Base-by-base conservation (phyloP, 2,329 filamentous ascomycete genomes). In the Pezicula carpinea region DNA sequence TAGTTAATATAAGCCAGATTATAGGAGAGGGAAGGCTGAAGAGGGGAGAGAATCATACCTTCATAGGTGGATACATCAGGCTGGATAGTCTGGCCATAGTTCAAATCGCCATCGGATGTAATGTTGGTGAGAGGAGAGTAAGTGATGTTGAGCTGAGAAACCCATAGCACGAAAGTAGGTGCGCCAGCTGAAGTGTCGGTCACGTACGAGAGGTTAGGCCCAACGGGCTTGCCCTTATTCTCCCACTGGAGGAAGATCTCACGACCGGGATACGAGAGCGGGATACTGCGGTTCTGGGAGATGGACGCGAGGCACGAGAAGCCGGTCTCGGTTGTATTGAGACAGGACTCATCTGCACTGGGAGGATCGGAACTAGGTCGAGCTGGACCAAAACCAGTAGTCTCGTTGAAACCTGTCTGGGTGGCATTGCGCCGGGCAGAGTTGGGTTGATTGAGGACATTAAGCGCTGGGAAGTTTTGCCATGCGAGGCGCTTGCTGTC, bases 131-230 rank as follows among this genome's bases (percentile, higher is more conserved):
- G 62, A 0, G 75, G 70, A 1, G 82, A 76, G 60, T 87, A 87
- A 0, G 89, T 93, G 11, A 86, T 72, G 52, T 87, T 89, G 15
- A 93, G 71, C 70, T 93, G 89, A 1, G 75, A 77, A 1, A 87
- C 84, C 87, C 88, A 95, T 0, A 81, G 78, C 0, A 88, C 87
- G 54, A 77, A 95, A 48, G 70, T 67, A 0, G 89, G 84, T 3
- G 64, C 57, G 2, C 73, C 74, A 0, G 83, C 85, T 0, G 72
- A 71, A 1, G 75, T 79, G 3, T 66, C 64, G 0, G 89, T 92
- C 41, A 89, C 69, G 63, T 95, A 95, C 60, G 80, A 87, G 69
- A 89, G 89, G 66, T 95, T 92, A 0, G 89, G 89, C 0, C 89
- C 89, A 3, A 92, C 76, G 0, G 75, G 58, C 55, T 77, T 67